Evolutionary conservation across 164 flowering plant genomes (phyloP).

Genomic region (Vitis rupestris): DNA sequence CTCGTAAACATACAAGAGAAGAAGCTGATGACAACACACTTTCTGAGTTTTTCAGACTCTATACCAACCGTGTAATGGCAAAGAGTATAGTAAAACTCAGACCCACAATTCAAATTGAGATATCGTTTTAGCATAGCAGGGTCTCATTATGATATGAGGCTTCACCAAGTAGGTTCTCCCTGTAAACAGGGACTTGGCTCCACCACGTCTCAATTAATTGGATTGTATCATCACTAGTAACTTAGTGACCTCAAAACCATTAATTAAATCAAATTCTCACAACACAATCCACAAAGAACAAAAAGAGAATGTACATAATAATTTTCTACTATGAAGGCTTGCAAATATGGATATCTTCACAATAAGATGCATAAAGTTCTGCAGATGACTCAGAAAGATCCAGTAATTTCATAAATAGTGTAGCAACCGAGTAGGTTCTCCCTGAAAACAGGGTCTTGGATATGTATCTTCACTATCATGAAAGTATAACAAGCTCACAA

Average conservation of each 20-base stretch:
- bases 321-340: no score
- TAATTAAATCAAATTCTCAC: neutral
- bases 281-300: neutral
- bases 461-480: constrained; percentile 8
- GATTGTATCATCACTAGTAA: constrained; percentile 23
- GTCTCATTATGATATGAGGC: constrained; percentile 14
- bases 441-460: constrained; percentile 38
- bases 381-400: constrained; percentile 21
- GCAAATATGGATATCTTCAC: no score
- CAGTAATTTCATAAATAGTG: constrained; percentile 19
- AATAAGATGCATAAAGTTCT: no score
- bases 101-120: neutral
- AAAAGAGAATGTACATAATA: neutral
- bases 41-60: constrained; percentile 64
- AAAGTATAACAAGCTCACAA: neutral
- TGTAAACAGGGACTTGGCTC: constrained; percentile 40
- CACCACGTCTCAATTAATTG: constrained; percentile 26
- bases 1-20: constrained; percentile 40
- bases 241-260: neutral
- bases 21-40: constrained; percentile 87
- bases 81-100: constrained; percentile 58
- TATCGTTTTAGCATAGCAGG: neutral
- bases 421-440: constrained; percentile 33
- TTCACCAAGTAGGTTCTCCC: constrained; percentile 50
- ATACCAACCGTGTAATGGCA: constrained; percentile 14